Percentiles rank a stretch among this genome's conserved stretches.
Evolutionary conservation across 78 protist species (phyloP).

Genomic region (Dictyostelium capitatum): DNA sequence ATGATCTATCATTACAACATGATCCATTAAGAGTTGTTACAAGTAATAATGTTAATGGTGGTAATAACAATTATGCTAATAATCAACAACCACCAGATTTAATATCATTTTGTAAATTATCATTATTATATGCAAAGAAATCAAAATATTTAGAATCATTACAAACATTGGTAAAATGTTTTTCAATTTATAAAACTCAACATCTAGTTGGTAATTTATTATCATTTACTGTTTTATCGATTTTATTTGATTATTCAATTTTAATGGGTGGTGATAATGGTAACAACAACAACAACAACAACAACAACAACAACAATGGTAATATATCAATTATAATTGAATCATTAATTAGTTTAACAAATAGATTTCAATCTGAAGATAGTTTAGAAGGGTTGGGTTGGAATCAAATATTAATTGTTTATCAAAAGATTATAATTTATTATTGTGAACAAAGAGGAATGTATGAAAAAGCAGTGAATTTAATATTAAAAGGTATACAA

Average conservation of each 20-base stretch:
- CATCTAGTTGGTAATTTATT: background rate
- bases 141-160: constrained; percentile 20
- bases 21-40: constrained; percentile 4
- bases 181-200: constrained; percentile 2
- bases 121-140: constrained; percentile 22
- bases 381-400: constrained; percentile 14
- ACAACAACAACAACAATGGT: no score
- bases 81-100: constrained; percentile 11
- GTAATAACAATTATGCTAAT: background rate
- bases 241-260: background rate
- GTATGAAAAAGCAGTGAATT: constrained; percentile 14
- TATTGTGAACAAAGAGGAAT: background rate
- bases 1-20: constrained; percentile 15
- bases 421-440: background rate
- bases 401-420: constrained; percentile 8
- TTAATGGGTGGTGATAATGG: background rate
- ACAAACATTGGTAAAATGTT: background rate
- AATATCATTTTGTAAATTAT: constrained; percentile 31
- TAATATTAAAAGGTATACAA: background rate
- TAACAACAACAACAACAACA: no score
- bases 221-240: constrained; percentile 1
- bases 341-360: background rate
- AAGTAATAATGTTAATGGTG: background rate
- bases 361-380: constrained; percentile 30
- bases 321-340: constrained; percentile 17